These are phyloP conservation scores for Lactarius tabidus DNA, from an alignment of 768 basidiomycete species.

Conservation along the genomic window DNA sequence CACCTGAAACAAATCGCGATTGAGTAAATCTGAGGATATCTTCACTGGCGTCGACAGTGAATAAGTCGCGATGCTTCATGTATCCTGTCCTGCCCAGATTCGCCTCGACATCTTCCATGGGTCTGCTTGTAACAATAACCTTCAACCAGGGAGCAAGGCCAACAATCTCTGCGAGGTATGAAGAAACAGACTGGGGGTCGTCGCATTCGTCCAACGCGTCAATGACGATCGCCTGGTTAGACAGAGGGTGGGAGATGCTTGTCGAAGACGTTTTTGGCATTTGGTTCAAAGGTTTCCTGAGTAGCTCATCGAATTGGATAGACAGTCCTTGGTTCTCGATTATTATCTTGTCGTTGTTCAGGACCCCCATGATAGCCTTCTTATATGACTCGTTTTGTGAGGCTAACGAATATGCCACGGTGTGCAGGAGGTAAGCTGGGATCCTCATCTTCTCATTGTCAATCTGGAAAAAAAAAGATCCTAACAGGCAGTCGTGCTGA, in stretches of 20 bases:
- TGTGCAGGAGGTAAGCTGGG: neutral
- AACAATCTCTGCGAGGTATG: neutral
- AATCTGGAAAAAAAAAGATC: neutral
- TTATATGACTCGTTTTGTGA: neutral
- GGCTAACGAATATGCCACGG: neutral
- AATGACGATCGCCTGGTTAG: neutral
- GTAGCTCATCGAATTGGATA: neutral
- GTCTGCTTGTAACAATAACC: neutral
- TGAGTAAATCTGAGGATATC: neutral
- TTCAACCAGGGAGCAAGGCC: neutral
- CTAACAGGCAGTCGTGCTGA: neutral
- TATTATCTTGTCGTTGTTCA: neutral
- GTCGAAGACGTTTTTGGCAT: neutral
- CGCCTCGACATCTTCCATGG: neutral
- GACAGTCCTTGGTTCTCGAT: neutral
- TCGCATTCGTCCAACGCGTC: neutral
- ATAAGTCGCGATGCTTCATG: neutral
- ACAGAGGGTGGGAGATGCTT: neutral
- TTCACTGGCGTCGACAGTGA: neutral
- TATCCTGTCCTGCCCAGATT: neutral
- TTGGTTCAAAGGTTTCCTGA: neutral
- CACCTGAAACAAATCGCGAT: neutral
- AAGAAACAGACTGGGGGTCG: neutral
- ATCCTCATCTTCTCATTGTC: neutral
- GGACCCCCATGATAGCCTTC: neutral